Base-by-base conservation (phyloP, 257 asterid species). In the Nicotiana noctiflora region DNA sequence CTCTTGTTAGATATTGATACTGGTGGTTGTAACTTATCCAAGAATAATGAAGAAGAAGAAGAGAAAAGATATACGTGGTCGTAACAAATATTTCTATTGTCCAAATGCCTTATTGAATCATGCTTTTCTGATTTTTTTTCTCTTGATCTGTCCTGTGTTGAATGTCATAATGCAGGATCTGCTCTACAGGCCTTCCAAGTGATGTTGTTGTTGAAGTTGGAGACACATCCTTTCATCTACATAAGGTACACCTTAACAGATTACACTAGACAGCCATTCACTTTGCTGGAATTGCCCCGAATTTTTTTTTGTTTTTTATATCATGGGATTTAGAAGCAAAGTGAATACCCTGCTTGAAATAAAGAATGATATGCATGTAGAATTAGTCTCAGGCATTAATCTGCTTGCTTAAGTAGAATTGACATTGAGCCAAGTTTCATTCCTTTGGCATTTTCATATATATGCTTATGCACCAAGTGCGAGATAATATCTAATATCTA, bases 161-260 rank as follows among this genome's bases (percentile, higher is more conserved):
- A 31, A 55, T 80, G 72, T 18, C 34, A 37, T 37, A 40, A 57
- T 85, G 70, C 90, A 90, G 94, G 92, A 81, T 83, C 31, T 90
- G 90, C 85, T 83, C 86, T 55, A 72, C 86, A 37, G 91, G 92
- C 55, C 89, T 89, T 62, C 89, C 89, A 14, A 90, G 90, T 65
- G 94, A 90, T 83, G 82, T 89, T 74, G 76, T 85, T 63, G 83
- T 90, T 56, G 80, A 79, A 86, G 90, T 88, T 62, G 88, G 87
- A 81, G 87, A 86, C 11, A 88, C 56, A 44, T 87, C 88, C 60
- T 90, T 90, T 82, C 89, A 82, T 77, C 94, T 90, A 65, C 94
- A 90, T 84, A 90, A 90, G 94, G 94, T 90, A 34, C 57, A 79
- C 34, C 34, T 75, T 31, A 15, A 51, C 4, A 51, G 18, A 51